Percentiles rank a stretch among this genome's conserved stretches.
phyloP scores from a whole-genome alignment of 129 eudicot genomes.

The Flaveria linearis region DNA sequence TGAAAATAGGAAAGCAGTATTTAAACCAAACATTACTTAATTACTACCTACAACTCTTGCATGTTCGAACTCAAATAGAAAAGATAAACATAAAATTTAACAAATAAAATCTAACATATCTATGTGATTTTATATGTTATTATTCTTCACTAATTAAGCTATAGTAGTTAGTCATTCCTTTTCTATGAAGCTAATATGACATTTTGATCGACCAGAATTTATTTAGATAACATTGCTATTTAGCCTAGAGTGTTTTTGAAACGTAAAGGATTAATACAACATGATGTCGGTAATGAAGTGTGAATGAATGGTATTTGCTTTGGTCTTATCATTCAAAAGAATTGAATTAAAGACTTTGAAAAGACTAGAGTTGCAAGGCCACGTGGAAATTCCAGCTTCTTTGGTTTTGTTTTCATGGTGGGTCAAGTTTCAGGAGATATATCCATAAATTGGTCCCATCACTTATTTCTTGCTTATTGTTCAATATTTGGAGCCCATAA shows the following conservation, averaged over 20 bases:
- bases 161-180: not conserved
- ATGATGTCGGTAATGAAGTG: slow-evolving; percentile 32
- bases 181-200: not conserved
- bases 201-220: not conserved
- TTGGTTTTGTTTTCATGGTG: slow-evolving; percentile 55
- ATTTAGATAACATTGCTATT: not conserved
- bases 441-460: slow-evolving; percentile 47
- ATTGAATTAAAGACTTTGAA: slow-evolving; percentile 25
- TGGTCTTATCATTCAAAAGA: slow-evolving; percentile 18
- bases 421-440: slow-evolving; percentile 64
- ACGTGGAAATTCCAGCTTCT: slow-evolving; percentile 75
- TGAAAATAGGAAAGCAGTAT: no score
- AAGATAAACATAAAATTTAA: no score
- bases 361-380: slow-evolving; percentile 40
- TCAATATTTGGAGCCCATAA: slow-evolving; percentile 32
- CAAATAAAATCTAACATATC: no score
- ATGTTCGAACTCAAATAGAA: no score
- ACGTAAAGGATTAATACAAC: no score
- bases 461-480: slow-evolving; percentile 29
- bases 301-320: slow-evolving; percentile 3
- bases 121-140: no score
- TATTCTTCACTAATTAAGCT: no score
- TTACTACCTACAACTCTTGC: no score
- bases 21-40: no score
- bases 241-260: not conserved